phyloP scores from a whole-genome alignment of 257 asterid genomes.

The Knoxia roxburghii region DNA sequence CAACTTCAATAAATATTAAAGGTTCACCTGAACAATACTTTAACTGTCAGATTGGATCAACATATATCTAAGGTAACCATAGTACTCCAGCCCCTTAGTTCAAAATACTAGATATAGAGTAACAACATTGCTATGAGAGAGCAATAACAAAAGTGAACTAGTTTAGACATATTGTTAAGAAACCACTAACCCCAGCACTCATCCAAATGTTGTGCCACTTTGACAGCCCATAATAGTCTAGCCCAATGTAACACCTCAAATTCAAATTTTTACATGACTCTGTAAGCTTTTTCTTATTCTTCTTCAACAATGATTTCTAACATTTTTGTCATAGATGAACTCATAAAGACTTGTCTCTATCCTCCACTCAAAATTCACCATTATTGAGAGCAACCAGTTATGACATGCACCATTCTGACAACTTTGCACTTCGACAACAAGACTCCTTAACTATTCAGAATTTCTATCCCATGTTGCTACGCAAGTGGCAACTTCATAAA shows the following conservation, averaged over 20 bases:
- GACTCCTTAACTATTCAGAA: background rate
- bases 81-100: background rate
- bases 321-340: background rate
- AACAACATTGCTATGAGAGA: background rate
- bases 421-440: background rate
- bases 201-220: background rate
- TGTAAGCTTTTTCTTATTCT: background rate
- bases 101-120: background rate
- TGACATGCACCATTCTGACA: background rate
- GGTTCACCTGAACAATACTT: conserved; percentile 76
- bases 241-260: background rate
- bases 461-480: background rate
- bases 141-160: background rate
- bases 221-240: background rate
- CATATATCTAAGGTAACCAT: background rate
- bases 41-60: conserved; percentile 16
- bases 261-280: background rate
- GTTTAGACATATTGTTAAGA: background rate
- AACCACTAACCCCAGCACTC: background rate
- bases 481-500: background rate
- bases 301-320: background rate
- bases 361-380: background rate
- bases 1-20: conserved; percentile 92
- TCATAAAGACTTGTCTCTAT: background rate
- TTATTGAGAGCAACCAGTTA: background rate